These are phyloP conservation scores for Rugonectria rugulosa DNA, from an alignment of 2,329 filamentous ascomycete genomes.

Conservation along the genomic window DNA sequence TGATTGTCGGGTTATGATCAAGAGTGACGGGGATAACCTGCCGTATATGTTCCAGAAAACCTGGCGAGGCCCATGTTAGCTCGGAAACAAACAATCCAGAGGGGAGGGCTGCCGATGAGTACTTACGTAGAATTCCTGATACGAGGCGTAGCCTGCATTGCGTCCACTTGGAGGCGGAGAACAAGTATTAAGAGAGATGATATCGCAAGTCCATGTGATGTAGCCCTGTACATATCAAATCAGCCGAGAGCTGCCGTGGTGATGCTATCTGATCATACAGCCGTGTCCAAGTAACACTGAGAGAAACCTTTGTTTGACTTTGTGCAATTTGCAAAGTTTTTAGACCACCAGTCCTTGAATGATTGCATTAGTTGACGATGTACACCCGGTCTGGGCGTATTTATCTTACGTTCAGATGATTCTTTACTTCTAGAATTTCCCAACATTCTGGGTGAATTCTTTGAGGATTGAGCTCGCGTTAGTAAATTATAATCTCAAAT, in stretches of 20 bases:
- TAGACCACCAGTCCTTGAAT: not conserved
- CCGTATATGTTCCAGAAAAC: conserved; percentile 2
- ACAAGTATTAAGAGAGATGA: not conserved
- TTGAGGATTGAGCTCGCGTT: not conserved
- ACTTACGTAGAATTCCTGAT: conserved; percentile 2
- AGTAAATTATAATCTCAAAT: not conserved
- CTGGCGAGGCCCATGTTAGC: not conserved
- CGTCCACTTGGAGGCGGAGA: not conserved
- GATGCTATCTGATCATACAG: not conserved
- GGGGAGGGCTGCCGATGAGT: too few species aligned
- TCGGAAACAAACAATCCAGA: too few species aligned
- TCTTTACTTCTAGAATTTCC: not conserved
- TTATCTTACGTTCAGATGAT: not conserved
- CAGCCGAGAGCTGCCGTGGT: not conserved
- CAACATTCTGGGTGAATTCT: not conserved
- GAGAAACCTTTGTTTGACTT: not conserved
- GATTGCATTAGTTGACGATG: not conserved
- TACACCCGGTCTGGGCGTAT: not conserved
- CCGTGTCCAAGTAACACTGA: not conserved
- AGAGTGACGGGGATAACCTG: too few species aligned
- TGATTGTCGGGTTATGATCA: too few species aligned
- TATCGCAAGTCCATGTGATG: conserved; percentile 4
- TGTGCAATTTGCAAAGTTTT: not conserved
- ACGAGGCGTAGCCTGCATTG: not conserved
- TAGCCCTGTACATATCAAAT: not conserved